Percentiles rank a stretch among this genome's conserved stretches.
phyloP scores from a whole-genome alignment of 1,284 basidiomycete genomes.

The Lignosus rhinocerotis region DNA sequence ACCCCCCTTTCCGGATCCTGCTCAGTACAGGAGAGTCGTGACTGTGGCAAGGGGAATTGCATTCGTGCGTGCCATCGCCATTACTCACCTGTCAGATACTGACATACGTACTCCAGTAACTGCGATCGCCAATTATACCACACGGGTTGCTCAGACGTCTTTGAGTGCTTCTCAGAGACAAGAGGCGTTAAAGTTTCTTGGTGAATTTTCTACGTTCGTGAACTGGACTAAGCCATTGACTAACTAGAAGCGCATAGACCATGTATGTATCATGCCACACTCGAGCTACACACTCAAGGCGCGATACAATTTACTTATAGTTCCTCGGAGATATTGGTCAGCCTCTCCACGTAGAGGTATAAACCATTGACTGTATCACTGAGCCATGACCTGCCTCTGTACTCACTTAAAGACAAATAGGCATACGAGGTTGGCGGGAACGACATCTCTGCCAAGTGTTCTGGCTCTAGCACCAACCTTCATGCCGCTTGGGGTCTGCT shows the following conservation, averaged over 20 bases:
- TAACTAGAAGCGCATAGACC: background rate
- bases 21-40: slow-evolving; percentile 16
- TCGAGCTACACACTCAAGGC: too few species aligned
- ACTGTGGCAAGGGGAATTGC: slow-evolving; percentile 15
- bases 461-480: slow-evolving; percentile 43
- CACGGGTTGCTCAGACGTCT: slow-evolving; percentile 44
- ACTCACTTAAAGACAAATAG: background rate
- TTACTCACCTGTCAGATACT: background rate
- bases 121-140: slow-evolving; percentile 58
- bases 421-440: slow-evolving; percentile 31
- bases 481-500: slow-evolving; percentile 42
- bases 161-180: slow-evolving; percentile 44
- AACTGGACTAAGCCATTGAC: background rate
- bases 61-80: slow-evolving; percentile 5
- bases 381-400: background rate
- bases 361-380: background rate
- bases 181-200: slow-evolving; percentile 53
- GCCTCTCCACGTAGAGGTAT: slow-evolving; percentile 25
- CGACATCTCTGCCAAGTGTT: slow-evolving; percentile 32
- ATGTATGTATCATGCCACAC: background rate
- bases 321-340: slow-evolving; percentile 20
- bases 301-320: slow-evolving; percentile 31
- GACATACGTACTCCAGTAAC: slow-evolving; percentile 3
- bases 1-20: slow-evolving; percentile 16
- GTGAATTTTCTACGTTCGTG: slow-evolving; percentile 19